These are phyloP conservation scores for Coemansia sp. DNA, from an alignment of 192 early-diverging fungal species.

Conservation along the genomic window DNA sequence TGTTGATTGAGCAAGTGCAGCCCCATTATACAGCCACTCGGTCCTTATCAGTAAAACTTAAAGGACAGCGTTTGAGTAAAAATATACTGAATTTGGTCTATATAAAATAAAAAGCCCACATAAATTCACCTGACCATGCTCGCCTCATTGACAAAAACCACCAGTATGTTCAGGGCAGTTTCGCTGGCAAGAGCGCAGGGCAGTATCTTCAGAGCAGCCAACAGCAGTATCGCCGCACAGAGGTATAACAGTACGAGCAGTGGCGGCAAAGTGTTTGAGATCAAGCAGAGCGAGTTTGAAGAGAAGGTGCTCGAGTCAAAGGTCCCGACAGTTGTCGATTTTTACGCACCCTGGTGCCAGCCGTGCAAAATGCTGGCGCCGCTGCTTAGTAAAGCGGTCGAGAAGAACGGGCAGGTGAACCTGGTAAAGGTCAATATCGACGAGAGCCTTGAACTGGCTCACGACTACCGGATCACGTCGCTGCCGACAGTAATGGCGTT, in stretches of 20 bases:
- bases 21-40: too few species aligned
- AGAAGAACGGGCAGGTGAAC: conserved; percentile 60
- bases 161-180: too few species aligned
- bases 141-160: too few species aligned
- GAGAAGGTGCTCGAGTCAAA: conserved; percentile 57
- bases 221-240: not conserved
- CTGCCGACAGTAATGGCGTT: conserved; percentile 77
- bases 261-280: conserved; percentile 43
- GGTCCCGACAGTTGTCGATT: conserved; percentile 76
- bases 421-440: conserved; percentile 81
- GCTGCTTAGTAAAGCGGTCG: conserved; percentile 62
- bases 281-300: conserved; percentile 59
- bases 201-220: not conserved
- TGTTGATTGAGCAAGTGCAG: too few species aligned
- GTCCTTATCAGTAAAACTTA: too few species aligned
- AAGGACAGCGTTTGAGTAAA: too few species aligned
- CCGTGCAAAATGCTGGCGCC: conserved; percentile 80
- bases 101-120: too few species aligned
- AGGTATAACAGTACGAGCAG: not conserved
- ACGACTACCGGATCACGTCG: conserved; percentile 64
- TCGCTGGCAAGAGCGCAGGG: too few species aligned
- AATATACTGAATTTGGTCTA: not conserved
- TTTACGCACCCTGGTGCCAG: conserved; percentile 74
- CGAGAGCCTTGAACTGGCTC: conserved; percentile 57
- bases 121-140: too few species aligned